Percentiles rank a stretch among this genome's conserved stretches.
Evolutionary conservation across 2,329 filamentous ascomycete genomes (phyloP).

Genomic region (Fusarium sp.): DNA sequence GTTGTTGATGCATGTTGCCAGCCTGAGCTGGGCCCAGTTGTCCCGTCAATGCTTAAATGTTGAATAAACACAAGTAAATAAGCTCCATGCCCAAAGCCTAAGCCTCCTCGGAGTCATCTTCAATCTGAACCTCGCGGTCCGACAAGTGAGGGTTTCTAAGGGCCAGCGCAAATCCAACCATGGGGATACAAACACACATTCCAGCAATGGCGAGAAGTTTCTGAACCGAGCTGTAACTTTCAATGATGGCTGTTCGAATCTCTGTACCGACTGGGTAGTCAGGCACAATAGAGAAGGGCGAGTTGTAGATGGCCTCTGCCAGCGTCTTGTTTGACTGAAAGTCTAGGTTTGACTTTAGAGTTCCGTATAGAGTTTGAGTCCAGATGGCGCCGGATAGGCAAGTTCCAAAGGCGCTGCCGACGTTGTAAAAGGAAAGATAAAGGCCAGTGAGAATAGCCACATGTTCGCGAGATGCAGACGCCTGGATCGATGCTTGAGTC

Average conservation of each 20-base stretch:
- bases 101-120: slow-evolving; percentile 25
- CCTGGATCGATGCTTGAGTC: slow-evolving; percentile 55
- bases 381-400: slow-evolving; percentile 56
- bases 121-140: slow-evolving; percentile 46
- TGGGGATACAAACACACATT: slow-evolving; percentile 59
- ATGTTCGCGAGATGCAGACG: slow-evolving; percentile 52
- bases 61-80: not conserved
- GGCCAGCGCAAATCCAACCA: slow-evolving; percentile 58
- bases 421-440: slow-evolving; percentile 56
- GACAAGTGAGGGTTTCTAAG: slow-evolving; percentile 60
- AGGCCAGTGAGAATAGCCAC: slow-evolving; percentile 54
- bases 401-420: slow-evolving; percentile 56
- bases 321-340: slow-evolving; percentile 52
- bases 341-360: slow-evolving; percentile 47
- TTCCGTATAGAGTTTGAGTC: slow-evolving; percentile 54
- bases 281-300: slow-evolving; percentile 50
- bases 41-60: not conserved
- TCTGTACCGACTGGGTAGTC: slow-evolving; percentile 57
- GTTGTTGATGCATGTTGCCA: not conserved
- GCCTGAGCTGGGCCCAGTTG: not conserved
- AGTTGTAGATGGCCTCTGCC: slow-evolving; percentile 52
- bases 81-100: not conserved
- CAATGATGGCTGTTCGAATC: slow-evolving; percentile 57
- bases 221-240: slow-evolving; percentile 59
- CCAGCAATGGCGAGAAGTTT: slow-evolving; percentile 58